These are phyloP conservation scores for Capsicum pubescens DNA, from an alignment of 257 asterid genomes.

Conservation along the genomic window DNA sequence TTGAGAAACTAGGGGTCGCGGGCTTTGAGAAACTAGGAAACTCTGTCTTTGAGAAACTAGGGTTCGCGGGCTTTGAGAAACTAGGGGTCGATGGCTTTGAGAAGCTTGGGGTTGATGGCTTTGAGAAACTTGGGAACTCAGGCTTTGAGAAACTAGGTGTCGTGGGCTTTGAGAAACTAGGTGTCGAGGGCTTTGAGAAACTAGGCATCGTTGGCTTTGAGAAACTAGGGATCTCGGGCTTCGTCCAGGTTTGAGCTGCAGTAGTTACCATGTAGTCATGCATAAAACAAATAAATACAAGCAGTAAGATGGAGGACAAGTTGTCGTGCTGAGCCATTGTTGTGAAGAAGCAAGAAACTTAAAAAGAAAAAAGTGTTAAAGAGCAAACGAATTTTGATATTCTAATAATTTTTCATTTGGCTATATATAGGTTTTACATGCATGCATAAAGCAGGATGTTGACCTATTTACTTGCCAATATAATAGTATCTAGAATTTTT, in stretches of 20 bases:
- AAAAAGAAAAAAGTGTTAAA: not conserved
- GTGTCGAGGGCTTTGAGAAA: no score
- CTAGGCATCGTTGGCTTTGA: no score
- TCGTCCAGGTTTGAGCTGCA: not conserved
- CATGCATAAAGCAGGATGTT: slow-evolving; percentile 27
- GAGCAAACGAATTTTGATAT: not conserved
- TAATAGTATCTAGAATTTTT: not conserved
- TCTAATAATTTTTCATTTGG: not conserved
- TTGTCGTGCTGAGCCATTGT: not conserved
- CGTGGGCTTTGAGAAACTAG: no score
- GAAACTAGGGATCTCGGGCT: no score
- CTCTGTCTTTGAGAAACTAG: not conserved
- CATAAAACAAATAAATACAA: not conserved
- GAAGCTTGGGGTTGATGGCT: no score
- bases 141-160: no score
- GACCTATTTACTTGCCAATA: slow-evolving; percentile 24
- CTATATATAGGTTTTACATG: slow-evolving; percentile 32
- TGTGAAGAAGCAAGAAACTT: no score
- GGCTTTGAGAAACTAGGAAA: no score
- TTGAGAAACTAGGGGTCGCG: no score
- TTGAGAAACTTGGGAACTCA: no score
- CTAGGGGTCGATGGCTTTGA: no score
- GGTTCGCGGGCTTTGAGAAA: no score
- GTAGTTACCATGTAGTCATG: slow-evolving; percentile 17
- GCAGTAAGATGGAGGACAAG: not conserved